Conservation (phyloP, 768 basidiomycete genomes). For the Suillus placidus region DNA sequence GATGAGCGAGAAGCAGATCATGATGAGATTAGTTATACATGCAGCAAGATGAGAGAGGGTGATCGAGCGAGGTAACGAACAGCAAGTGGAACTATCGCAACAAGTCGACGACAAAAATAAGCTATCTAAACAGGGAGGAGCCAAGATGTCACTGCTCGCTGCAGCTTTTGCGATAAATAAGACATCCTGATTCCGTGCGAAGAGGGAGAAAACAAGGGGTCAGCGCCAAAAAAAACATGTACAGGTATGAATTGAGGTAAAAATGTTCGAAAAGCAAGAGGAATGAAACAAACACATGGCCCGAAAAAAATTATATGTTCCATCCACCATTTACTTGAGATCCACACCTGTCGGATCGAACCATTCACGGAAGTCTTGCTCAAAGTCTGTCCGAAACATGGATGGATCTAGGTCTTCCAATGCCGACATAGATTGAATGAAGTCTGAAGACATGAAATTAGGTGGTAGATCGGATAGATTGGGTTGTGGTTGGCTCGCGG, state of each 20-base stretch:
- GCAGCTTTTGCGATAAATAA: slow-evolving; percentile 37
- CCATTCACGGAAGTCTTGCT: slow-evolving; percentile 78
- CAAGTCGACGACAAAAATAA: slow-evolving; percentile 16
- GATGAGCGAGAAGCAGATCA: slow-evolving; percentile 2
- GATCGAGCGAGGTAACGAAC: slow-evolving; percentile 9
- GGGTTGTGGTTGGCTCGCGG: slow-evolving; percentile 26
- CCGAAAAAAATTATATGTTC: slow-evolving; percentile 13
- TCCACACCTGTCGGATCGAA: slow-evolving; percentile 57
- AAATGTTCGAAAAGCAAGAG: slow-evolving; percentile 14
- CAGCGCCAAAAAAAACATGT: slow-evolving; percentile 19
- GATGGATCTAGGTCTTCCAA: slow-evolving; percentile 43
- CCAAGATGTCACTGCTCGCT: slow-evolving; percentile 17
- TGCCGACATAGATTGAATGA: slow-evolving; percentile 47
- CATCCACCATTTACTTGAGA: slow-evolving; percentile 24
- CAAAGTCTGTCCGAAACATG: slow-evolving; percentile 56
- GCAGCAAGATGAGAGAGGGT: slow-evolving; percentile 12
- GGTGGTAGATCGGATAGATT: slow-evolving; percentile 23
- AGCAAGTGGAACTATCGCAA: slow-evolving; percentile 17
- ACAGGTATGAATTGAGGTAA: slow-evolving; percentile 20
- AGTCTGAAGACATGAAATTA: slow-evolving; percentile 37
- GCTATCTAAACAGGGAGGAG: slow-evolving; percentile 13
- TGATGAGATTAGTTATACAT: slow-evolving; percentile 22
- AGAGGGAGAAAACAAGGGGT: slow-evolving; percentile 12
- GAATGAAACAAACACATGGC: slow-evolving; percentile 13
- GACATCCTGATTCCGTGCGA: slow-evolving; percentile 20